phyloP scores from a whole-genome alignment of 768 basidiomycete genomes.

The Chlorophyllum brunneum region DNA sequence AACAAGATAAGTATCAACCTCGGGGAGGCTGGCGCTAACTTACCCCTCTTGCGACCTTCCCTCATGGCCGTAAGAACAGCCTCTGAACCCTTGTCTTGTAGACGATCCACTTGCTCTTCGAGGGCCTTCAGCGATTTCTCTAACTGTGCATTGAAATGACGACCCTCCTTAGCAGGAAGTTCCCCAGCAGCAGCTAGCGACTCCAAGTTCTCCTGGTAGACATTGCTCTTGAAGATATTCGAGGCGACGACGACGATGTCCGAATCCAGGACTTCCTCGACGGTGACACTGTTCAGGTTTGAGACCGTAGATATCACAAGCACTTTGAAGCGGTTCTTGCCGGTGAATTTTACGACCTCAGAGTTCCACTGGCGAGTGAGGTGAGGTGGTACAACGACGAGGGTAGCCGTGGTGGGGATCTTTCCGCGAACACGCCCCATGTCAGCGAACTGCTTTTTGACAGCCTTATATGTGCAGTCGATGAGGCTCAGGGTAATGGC shows the following conservation, averaged over 20 bases:
- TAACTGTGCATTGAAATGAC: constrained; percentile 86
- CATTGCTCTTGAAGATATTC: constrained; percentile 75
- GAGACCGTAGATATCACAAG: constrained; percentile 64
- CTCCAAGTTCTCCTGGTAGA: constrained; percentile 75
- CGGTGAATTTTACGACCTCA: constrained; percentile 80
- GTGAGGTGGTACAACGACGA: constrained; percentile 87
- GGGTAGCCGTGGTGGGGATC: constrained; percentile 75
- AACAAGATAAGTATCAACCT: constrained; percentile 8
- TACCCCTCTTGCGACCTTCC: constrained; percentile 57
- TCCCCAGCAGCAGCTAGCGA: constrained; percentile 63
- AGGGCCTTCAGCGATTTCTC: constrained; percentile 57
- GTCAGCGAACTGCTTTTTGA: constrained; percentile 55
- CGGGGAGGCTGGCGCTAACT: constrained; percentile 16
- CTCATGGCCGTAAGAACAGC: constrained; percentile 65
- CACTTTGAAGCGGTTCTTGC: constrained; percentile 50
- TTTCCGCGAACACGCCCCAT: constrained; percentile 52
- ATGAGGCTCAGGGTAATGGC: constrained; percentile 91
- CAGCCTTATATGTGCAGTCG: constrained; percentile 58
- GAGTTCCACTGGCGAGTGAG: constrained; percentile 87
- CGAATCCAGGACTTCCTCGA: constrained; percentile 73
- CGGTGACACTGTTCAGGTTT: constrained; percentile 67
- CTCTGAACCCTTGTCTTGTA: constrained; percentile 60
- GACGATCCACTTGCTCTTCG: constrained; percentile 59
- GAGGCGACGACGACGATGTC: constrained; percentile 87
- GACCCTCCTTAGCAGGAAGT: constrained; percentile 74